Conservation (phyloP, 495 filamentous ascomycete genomes). For the Penicillium pulvis region DNA sequence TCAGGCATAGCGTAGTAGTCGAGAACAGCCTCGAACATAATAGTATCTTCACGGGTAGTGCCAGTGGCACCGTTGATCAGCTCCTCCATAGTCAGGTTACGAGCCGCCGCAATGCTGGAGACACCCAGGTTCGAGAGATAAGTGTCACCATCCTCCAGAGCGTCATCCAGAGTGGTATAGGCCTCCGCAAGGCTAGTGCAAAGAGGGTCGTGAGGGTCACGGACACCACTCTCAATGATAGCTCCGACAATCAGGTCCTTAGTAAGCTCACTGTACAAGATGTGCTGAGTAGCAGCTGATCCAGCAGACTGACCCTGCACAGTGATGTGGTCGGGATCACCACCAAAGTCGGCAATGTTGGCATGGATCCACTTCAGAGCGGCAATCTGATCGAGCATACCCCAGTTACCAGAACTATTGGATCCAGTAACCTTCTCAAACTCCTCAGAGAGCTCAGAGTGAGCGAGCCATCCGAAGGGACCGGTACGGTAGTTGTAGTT, state of each 20-base stretch:
- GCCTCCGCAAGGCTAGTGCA: not conserved
- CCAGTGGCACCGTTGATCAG: not conserved
- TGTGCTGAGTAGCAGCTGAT: conserved; percentile 4
- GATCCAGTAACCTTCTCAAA: not conserved
- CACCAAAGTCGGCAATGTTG: conserved; percentile 57
- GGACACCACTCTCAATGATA: conserved; percentile 8
- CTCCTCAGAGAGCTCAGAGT: conserved; percentile 2
- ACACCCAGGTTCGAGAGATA: not conserved
- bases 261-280: conserved; percentile 2
- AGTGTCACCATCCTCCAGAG: not conserved
- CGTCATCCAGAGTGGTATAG: not conserved
- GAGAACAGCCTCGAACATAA: not conserved
- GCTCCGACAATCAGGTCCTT: conserved; percentile 3
- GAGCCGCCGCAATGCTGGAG: not conserved
- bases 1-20: conserved; percentile 5
- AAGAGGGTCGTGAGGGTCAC: conserved; percentile 1
- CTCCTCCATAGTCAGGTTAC: not conserved
- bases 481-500: conserved; percentile 67
- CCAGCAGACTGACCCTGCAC: conserved; percentile 41
- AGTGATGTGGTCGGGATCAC: conserved; percentile 51
- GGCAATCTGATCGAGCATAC: conserved; percentile 2
- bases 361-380: conserved; percentile 52
- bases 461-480: conserved; percentile 3
- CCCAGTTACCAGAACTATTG: conserved; percentile 5
- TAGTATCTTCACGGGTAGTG: not conserved